These are phyloP conservation scores for Rhodotorula sp. DNA, from an alignment of 1,284 basidiomycete genomes.

Conservation along the genomic window DNA sequence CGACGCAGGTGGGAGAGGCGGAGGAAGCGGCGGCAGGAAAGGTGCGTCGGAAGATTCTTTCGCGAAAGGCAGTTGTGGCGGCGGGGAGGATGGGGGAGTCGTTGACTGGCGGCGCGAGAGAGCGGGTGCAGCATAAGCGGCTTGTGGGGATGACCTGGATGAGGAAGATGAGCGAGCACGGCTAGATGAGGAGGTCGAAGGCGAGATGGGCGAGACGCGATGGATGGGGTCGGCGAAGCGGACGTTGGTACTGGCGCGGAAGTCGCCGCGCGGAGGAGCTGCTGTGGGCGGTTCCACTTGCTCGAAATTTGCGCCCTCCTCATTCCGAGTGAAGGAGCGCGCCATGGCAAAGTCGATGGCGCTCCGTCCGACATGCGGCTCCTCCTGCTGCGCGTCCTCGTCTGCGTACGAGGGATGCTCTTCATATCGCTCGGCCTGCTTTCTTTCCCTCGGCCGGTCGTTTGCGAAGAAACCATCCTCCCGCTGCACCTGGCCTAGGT, in stretches of 20 bases:
- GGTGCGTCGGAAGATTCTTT: not conserved
- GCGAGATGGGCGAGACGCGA: no score
- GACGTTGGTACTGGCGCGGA: slow-evolving; percentile 4
- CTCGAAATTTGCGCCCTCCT: not conserved
- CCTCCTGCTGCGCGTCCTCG: not conserved
- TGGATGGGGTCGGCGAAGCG: slow-evolving; percentile 6
- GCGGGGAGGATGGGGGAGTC: not conserved
- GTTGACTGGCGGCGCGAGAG: not conserved
- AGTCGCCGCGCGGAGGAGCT: no score
- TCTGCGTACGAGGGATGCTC: no score
- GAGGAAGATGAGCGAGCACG: no score
- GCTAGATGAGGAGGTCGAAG: no score
- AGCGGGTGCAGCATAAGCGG: no score
- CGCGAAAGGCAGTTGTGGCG: not conserved
- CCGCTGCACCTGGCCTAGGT: slow-evolving; percentile 9
- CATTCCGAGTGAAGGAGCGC: slow-evolving; percentile 1
- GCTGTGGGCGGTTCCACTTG: not conserved
- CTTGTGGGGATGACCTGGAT: no score
- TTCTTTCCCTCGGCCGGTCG: no score
- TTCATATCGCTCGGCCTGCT: no score
- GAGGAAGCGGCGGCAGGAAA: slow-evolving; percentile 16
- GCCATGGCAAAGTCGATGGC: slow-evolving; percentile 37
- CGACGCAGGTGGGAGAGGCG: slow-evolving; percentile 18
- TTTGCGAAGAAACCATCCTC: no score
- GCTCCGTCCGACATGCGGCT: slow-evolving; percentile 12